These are phyloP conservation scores for Kwoniella bestiolae DNA, from an alignment of 768 basidiomycete species.

Conservation along the genomic window DNA sequence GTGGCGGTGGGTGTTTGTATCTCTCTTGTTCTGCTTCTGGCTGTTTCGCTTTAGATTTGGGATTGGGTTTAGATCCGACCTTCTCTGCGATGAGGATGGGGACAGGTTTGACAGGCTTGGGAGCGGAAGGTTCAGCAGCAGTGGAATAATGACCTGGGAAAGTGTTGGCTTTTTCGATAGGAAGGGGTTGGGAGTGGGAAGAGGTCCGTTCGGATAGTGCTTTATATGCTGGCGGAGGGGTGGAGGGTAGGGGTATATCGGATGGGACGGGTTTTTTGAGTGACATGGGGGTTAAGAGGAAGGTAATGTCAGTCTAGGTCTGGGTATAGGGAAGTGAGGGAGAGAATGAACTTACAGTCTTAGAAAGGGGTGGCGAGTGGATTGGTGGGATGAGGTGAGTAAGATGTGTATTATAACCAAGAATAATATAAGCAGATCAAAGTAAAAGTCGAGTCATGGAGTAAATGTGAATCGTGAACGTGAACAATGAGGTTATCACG, in stretches of 20 bases:
- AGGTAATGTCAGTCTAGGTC: neutral
- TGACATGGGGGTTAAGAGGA: constrained; percentile 5
- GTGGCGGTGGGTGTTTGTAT: neutral
- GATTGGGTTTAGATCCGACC: neutral
- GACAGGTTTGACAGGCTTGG: neutral
- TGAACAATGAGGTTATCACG: neutral
- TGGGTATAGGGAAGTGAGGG: neutral
- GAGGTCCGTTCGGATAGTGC: neutral
- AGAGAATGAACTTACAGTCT: neutral
- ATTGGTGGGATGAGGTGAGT: neutral
- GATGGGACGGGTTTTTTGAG: constrained; percentile 6
- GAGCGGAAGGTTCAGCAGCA: neutral
- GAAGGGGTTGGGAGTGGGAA: neutral
- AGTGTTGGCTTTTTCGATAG: neutral
- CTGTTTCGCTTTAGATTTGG: neutral
- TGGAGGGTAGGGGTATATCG: constrained; percentile 6
- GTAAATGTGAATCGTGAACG: neutral
- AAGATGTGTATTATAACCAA: neutral
- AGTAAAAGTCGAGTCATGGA: neutral
- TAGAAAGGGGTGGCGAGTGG: neutral
- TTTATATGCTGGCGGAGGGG: constrained; percentile 13
- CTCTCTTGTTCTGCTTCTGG: neutral
- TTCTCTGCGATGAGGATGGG: neutral
- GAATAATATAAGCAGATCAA: neutral
- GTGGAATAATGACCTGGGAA: neutral